Evolutionary conservation across 2,329 filamentous ascomycete genomes (phyloP), one percentile per base, ranked within the genome.

Genomic region (Dactylellina haptotyla): DNA sequence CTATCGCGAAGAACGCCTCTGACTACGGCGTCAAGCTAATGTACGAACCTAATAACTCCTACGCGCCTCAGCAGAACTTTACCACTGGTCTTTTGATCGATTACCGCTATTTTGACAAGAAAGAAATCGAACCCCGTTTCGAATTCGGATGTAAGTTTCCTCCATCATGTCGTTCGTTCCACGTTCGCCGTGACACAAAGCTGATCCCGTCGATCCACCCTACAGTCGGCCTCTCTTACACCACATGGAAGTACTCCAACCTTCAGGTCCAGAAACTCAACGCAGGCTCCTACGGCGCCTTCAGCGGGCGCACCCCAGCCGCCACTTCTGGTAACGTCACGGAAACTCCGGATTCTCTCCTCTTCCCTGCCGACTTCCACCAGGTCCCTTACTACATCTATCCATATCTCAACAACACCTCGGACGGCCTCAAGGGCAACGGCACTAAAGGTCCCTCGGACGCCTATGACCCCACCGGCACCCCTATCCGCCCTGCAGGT

Each of bases 71-170:
- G 57, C 70, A 75, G 25, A 53, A 92, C 77, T 96, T 92, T 79
- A 83, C 84, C 4, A 91, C 95, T 81, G 91, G 92, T 14, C 84
- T 90, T 58, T 92, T 93, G 80, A 93, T 96, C 78, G 92, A 95
- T 81, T 92, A 92, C 82, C 87, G 90, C 39, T 84, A 88, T 76
- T 91, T 95, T 58, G 92, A 96, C 81, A 84, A 85, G 78, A 80
- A 84, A 64, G 83, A 87, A 76, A 84, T 87, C 61, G 86, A 87
- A 1, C 90, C 91, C 0, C 86, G 91, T 75, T 95, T 89, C 81
- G 91, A 93, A 79, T 96, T 95, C 77, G 92, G 92, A 5, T 90
- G 70, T 73, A 62, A 73, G 69, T 66, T 53, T 32, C n/a, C 18
- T 23, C n/a, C 18, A 37, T 39, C 28, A 20, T 18, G 20, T 32